A percentile compares a stretch with the other conserved stretches of the same genome.
Conservation (phyloP, 139 green algal species). For the Tetraselmis striata region DNA sequence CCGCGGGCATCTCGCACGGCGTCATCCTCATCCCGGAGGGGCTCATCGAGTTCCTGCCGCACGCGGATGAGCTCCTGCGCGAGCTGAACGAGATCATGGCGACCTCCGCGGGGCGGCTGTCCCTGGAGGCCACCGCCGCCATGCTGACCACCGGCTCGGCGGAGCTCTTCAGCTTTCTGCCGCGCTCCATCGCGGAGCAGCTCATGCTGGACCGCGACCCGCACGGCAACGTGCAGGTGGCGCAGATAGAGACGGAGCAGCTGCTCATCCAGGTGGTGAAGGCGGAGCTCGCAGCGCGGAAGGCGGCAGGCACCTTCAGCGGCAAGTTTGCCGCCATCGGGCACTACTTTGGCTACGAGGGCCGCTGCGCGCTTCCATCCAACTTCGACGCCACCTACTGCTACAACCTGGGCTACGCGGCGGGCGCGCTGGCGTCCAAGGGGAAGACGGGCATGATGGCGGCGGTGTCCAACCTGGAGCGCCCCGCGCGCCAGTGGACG, state of each 20-base stretch:
- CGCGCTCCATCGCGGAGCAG: slow-evolving; percentile 31
- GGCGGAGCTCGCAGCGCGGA: slow-evolving; percentile 21
- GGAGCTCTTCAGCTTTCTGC: slow-evolving; percentile 31
- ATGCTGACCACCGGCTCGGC: slow-evolving; percentile 5
- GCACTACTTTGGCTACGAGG: slow-evolving; percentile 56
- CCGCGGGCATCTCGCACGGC: slow-evolving; percentile 36
- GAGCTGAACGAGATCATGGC: slow-evolving; percentile 34
- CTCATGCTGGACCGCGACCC: slow-evolving; percentile 57
- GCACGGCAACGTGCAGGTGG: slow-evolving; percentile 59
- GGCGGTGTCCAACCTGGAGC: slow-evolving; percentile 30
- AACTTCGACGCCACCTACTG: slow-evolving; percentile 67
- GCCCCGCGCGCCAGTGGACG: slow-evolving; percentile 31
- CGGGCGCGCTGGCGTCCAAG: slow-evolving; percentile 30
- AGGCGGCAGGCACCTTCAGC: slow-evolving; percentile 7
- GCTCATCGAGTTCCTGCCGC: slow-evolving; percentile 45
- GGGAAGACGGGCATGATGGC: slow-evolving; percentile 53
- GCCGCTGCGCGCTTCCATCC: slow-evolving; percentile 46
- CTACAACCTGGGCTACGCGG: slow-evolving; percentile 43
- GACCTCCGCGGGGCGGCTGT: not conserved
- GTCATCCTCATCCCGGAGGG: slow-evolving; percentile 58
- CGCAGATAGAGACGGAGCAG: slow-evolving; percentile 47
- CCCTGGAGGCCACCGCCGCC: slow-evolving; percentile 6
- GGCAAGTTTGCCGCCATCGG: slow-evolving; percentile 32
- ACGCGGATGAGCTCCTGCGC: slow-evolving; percentile 30
- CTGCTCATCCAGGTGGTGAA: slow-evolving; percentile 40